Evolutionary conservation across 1,284 basidiomycete genomes (phyloP).

Genomic region (Spongiforma sp.): DNA sequence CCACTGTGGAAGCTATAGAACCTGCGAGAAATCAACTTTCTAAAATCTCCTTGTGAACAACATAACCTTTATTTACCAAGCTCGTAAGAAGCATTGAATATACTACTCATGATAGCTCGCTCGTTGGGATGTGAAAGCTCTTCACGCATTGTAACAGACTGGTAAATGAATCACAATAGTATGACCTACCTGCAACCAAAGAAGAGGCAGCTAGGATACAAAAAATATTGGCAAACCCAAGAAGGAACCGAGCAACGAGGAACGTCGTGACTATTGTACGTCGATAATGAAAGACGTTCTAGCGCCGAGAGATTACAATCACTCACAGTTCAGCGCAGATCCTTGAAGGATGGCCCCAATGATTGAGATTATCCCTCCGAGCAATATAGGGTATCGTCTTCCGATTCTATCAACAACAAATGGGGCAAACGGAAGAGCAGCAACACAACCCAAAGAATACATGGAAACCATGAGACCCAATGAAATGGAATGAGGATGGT

Average conservation of each 20-base stretch:
- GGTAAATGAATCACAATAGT: not conserved
- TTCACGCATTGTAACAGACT: not conserved
- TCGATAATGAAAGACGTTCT: not conserved
- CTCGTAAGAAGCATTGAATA: constrained; percentile 12
- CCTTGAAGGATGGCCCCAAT: constrained; percentile 22
- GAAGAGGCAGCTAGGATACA: constrained; percentile 17
- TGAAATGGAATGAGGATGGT: constrained; percentile 22
- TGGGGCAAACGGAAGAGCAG: constrained; percentile 19
- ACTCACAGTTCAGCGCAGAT: constrained; percentile 19
- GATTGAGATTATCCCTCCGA: constrained; percentile 16
- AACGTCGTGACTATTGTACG: constrained; percentile 21
- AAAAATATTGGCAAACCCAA: constrained; percentile 17
- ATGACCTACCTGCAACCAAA: constrained; percentile 20
- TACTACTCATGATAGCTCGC: constrained; percentile 12
- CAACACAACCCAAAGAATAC: constrained; percentile 21
- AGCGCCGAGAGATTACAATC: too few species aligned
- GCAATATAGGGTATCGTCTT: constrained; percentile 21
- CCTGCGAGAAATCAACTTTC: constrained; percentile 9
- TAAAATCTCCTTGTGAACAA: not conserved
- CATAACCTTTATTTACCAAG: constrained; percentile 8
- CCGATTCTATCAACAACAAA: constrained; percentile 17
- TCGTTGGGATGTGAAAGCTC: constrained; percentile 25
- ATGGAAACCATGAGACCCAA: constrained; percentile 21
- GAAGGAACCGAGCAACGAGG: constrained; percentile 20
- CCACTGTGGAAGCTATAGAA: constrained; percentile 10